Percentiles rank a stretch among this genome's conserved stretches.
Conservation (phyloP, 306 rosid genomes). For the Lotus japonicus region DNA sequence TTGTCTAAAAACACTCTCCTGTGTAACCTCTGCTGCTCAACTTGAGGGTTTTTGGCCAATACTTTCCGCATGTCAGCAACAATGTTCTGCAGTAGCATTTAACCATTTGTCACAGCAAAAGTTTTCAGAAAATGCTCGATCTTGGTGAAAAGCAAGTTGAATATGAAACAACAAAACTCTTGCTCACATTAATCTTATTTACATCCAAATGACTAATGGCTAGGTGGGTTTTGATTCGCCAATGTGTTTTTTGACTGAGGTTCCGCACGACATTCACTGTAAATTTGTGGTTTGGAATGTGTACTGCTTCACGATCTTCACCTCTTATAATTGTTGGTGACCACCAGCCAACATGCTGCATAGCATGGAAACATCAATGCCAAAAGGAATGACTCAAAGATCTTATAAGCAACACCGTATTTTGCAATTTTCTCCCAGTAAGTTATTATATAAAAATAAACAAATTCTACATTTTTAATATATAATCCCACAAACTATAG, state of each 20-base stretch:
- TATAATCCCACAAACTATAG: background rate
- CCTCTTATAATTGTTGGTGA: slow-evolving; percentile 94
- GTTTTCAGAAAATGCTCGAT: slow-evolving; percentile 5
- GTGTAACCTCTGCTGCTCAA: slow-evolving; percentile 92
- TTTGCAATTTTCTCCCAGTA: background rate
- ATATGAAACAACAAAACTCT: background rate
- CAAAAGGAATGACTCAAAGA: slow-evolving; percentile 1
- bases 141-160: slow-evolving; percentile 4
- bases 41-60: slow-evolving; percentile 92
- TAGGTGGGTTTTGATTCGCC: slow-evolving; percentile 94
- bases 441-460: background rate
- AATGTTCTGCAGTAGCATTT: slow-evolving; percentile 55
- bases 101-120: slow-evolving; percentile 5
- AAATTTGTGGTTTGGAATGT: slow-evolving; percentile 95
- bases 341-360: slow-evolving; percentile 99
- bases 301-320: slow-evolving; percentile 97
- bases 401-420: slow-evolving; percentile 9
- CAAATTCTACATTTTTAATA: background rate
- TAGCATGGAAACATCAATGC: slow-evolving; percentile 25
- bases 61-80: slow-evolving; percentile 98
- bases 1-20: slow-evolving; percentile 94
- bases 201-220: slow-evolving; percentile 93
- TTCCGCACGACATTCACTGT: slow-evolving; percentile 86
- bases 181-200: slow-evolving; percentile 75
- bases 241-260: slow-evolving; percentile 89